Percentiles rank a stretch among this genome's conserved stretches.
Conservation (phyloP, 371 early-diverging fungal species). For the Rhizomucor pusillus region DNA sequence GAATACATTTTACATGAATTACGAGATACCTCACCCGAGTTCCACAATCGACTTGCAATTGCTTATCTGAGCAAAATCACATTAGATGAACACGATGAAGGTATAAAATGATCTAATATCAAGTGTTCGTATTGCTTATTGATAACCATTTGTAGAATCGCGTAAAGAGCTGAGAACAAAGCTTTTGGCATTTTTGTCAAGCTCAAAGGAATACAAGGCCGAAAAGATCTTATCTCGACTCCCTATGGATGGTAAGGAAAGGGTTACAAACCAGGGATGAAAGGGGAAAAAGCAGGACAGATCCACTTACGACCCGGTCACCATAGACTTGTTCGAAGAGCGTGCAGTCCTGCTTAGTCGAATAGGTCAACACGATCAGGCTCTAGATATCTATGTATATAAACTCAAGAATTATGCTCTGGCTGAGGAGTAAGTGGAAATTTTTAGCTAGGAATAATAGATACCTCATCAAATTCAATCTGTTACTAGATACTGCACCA, state of each 20-base stretch:
- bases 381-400: conserved; percentile 79
- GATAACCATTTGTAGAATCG: background rate
- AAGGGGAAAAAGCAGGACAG: background rate
- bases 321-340: conserved; percentile 78
- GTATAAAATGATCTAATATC: conserved; percentile 2
- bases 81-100: background rate
- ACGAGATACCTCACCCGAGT: conserved; percentile 64
- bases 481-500: conserved; percentile 65
- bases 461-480: conserved; percentile 1
- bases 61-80: conserved; percentile 62
- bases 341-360: conserved; percentile 80
- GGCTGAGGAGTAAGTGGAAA: conserved; percentile 70
- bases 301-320: too few relatives aligned
- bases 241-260: conserved; percentile 62
- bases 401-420: conserved; percentile 67
- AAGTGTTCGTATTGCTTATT: background rate
- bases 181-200: conserved; percentile 64
- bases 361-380: conserved; percentile 85
- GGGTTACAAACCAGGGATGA: too few relatives aligned
- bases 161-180: conserved; percentile 24
- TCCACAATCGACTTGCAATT: conserved; percentile 78
- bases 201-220: conserved; percentile 70
- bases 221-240: conserved; percentile 73
- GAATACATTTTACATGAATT: conserved; percentile 75
- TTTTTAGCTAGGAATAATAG: background rate